phyloP scores from a whole-genome alignment of 768 basidiomycete species.

The Ramaria sp. region DNA sequence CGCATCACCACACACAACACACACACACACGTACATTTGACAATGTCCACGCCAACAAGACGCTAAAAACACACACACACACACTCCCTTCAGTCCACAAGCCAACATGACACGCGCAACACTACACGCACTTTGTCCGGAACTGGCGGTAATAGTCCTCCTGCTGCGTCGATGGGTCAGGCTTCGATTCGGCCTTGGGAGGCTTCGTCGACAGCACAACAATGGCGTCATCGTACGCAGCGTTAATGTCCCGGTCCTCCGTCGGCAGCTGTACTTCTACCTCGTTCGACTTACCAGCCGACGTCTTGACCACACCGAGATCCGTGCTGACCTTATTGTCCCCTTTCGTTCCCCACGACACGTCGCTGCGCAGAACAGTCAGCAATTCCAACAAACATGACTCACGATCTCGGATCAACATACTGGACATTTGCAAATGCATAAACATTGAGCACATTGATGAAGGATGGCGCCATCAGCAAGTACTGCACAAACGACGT shows the following conservation, averaged over 20 bases:
- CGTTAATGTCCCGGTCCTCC: slow-evolving; percentile 80
- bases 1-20: slow-evolving; percentile 2
- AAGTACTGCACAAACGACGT: slow-evolving; percentile 92
- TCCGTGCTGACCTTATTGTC: slow-evolving; percentile 80
- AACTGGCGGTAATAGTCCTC: slow-evolving; percentile 87
- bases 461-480: slow-evolving; percentile 89
- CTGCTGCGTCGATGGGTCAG: slow-evolving; percentile 50
- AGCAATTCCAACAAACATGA: background rate
- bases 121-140: slow-evolving; percentile 60
- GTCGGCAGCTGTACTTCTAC: slow-evolving; percentile 84
- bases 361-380: slow-evolving; percentile 35
- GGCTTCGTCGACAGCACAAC: slow-evolving; percentile 70
- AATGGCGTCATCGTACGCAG: slow-evolving; percentile 85
- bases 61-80: slow-evolving; percentile 25
- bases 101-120: slow-evolving; percentile 13
- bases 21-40: slow-evolving; percentile 52
- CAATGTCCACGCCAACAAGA: slow-evolving; percentile 81
- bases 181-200: slow-evolving; percentile 55
- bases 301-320: slow-evolving; percentile 67
- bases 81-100: slow-evolving; percentile 21
- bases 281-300: slow-evolving; percentile 53
- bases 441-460: slow-evolving; percentile 88
- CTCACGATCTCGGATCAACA: background rate
- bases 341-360: slow-evolving; percentile 95
- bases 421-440: slow-evolving; percentile 22